Conservation (phyloP, 2,329 filamentous ascomycete genomes). For the Ophiostoma piceae region DNA sequence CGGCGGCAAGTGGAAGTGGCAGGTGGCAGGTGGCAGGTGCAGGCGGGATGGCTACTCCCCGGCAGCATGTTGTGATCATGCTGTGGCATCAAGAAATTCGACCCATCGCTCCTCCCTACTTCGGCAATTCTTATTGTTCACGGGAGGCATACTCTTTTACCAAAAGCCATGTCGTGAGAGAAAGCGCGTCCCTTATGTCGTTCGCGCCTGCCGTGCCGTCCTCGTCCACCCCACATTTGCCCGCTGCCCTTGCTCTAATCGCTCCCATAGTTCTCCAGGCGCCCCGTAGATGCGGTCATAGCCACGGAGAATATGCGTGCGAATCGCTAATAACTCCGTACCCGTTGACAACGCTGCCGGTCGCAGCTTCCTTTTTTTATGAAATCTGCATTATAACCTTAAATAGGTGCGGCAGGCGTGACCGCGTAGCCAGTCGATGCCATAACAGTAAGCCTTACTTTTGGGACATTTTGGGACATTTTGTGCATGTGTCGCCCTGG, state of each 20-base stretch:
- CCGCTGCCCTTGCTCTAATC: constrained; percentile 11
- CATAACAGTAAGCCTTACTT: too few relatives aligned
- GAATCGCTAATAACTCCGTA: not conserved
- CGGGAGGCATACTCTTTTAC: not conserved
- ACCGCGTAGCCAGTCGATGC: not conserved
- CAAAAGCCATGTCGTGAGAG: not conserved
- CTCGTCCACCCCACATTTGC: constrained; percentile 18
- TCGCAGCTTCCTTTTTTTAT: not conserved
- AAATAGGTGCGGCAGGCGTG: not conserved
- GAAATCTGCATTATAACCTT: not conserved
- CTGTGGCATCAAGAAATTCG: not conserved
- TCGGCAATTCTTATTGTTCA: not conserved
- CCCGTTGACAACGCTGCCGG: not conserved
- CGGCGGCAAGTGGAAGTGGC: too few relatives aligned
- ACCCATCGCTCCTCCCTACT: not conserved
- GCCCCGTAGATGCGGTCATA: constrained; percentile 16
- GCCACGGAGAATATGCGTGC: not conserved
- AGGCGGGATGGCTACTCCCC: not conserved
- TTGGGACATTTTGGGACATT: not conserved
- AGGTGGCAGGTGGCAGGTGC: not conserved
- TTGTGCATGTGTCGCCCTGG: not conserved
- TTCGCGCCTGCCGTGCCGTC: not conserved
- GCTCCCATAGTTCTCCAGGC: constrained; percentile 18
- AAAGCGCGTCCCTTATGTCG: not conserved
- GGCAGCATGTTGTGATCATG: not conserved